Evolutionary conservation across 1,284 basidiomycete genomes (phyloP).

Genomic region (Xerocomus amazonicus): DNA sequence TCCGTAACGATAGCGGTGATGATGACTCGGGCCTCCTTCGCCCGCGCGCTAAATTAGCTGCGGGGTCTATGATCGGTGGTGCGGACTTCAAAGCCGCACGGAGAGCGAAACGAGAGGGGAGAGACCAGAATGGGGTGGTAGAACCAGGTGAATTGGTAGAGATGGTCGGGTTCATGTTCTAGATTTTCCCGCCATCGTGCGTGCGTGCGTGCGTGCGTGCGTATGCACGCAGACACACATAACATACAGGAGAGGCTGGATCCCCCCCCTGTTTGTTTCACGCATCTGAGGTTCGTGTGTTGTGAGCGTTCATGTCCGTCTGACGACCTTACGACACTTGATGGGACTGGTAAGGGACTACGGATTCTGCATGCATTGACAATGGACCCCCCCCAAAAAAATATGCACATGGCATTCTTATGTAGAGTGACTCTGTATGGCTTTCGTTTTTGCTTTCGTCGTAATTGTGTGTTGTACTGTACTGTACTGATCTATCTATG

Average conservation of each 20-base stretch:
- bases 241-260: not conserved
- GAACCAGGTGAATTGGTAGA: constrained; percentile 27
- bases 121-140: not conserved
- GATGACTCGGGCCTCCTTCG: constrained; percentile 20
- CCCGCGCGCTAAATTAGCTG: constrained; percentile 19
- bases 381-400: not conserved
- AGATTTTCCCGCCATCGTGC: not conserved
- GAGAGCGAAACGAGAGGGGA: constrained; percentile 27
- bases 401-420: not conserved
- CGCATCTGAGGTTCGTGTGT: too few relatives aligned
- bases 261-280: not conserved
- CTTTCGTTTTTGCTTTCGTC: not conserved
- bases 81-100: constrained; percentile 32
- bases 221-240: too few relatives aligned
- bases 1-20: not conserved
- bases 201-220: not conserved
- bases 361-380: too few relatives aligned
- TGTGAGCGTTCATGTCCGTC: not conserved
- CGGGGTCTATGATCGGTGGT: constrained; percentile 26
- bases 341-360: not conserved
- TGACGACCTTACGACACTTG: not conserved
- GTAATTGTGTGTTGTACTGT: not conserved
- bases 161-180: constrained; percentile 26
- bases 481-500: too few relatives aligned
- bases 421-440: not conserved